phyloP scores from a whole-genome alignment of 1,139 yeast species.

The Kluyveromyces sp. region DNA sequence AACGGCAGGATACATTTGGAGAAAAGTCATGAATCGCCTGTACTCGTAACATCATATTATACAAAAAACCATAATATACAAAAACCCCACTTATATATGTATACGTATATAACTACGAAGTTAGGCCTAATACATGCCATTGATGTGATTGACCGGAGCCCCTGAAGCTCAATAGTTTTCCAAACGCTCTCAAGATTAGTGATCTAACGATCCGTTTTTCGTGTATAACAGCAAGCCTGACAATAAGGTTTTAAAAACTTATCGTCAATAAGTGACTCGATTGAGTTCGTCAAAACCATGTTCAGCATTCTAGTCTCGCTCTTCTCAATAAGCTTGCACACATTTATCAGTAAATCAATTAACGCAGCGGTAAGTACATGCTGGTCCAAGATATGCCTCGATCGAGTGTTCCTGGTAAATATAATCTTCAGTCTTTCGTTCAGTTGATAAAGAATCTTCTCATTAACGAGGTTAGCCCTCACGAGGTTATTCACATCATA shows the following conservation, averaged over 20 bases:
- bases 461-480: slow-evolving; percentile 3
- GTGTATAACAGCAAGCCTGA: slow-evolving; percentile 1
- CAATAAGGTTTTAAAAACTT: slow-evolving; percentile 4
- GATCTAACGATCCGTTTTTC: background rate
- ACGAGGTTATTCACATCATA: slow-evolving; percentile 6
- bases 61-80: no score
- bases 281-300: slow-evolving; percentile 1
- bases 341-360: slow-evolving; percentile 6
- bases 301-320: background rate
- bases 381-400: slow-evolving; percentile 6
- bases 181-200: no score
- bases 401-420: slow-evolving; percentile 4
- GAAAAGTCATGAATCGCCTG: slow-evolving; percentile 16
- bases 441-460: slow-evolving; percentile 7
- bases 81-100: no score
- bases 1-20: slow-evolving; percentile 37
- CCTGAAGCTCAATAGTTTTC: no score
- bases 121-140: no score
- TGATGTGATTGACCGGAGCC: no score
- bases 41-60: slow-evolving; percentile 9
- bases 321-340: slow-evolving; percentile 6
- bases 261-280: slow-evolving; percentile 2
- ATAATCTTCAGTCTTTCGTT: slow-evolving; percentile 9
- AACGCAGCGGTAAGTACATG: slow-evolving; percentile 7
- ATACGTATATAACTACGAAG: no score